Evolutionary conservation across 257 asterid species (phyloP).

Genomic region (Nicotiana paniculata): DNA sequence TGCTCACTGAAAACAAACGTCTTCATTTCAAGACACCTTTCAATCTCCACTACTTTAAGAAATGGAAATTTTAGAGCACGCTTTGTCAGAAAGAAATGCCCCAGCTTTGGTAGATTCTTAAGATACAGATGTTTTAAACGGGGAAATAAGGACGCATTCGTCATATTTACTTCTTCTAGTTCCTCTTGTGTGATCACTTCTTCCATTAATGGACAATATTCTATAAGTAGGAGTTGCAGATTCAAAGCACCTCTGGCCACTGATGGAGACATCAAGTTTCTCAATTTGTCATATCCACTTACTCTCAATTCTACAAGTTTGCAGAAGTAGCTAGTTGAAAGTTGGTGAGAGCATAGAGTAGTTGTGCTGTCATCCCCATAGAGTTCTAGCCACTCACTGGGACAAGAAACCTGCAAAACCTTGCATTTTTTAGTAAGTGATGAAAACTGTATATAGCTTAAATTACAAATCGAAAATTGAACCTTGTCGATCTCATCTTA

Average conservation of each 20-base stretch:
- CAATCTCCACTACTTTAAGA: background rate
- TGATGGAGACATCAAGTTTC: background rate
- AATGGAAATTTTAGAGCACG: background rate
- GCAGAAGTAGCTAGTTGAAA: background rate
- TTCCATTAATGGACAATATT: background rate
- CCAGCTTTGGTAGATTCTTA: background rate
- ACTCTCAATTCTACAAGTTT: background rate
- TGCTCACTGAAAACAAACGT: background rate
- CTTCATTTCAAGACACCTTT: background rate
- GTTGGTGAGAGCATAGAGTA: background rate
- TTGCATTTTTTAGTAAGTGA: too few relatives aligned
- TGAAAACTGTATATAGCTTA: too few relatives aligned
- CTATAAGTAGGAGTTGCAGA: background rate
- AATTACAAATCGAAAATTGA: background rate
- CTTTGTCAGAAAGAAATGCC: background rate
- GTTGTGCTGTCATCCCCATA: background rate
- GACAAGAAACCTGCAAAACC: background rate
- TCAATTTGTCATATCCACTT: background rate
- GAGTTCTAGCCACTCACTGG: background rate
- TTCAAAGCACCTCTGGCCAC: background rate
- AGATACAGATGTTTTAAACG: rapidly evolving
- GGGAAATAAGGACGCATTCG: background rate
- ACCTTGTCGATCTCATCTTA: too few relatives aligned
- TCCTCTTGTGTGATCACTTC: background rate
- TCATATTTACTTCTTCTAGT: background rate